Evolutionary conservation across 805 yeast genomes (phyloP), one percentile per base, ranked within the genome.

Genomic region (Yamadazyma tumulicola): DNA sequence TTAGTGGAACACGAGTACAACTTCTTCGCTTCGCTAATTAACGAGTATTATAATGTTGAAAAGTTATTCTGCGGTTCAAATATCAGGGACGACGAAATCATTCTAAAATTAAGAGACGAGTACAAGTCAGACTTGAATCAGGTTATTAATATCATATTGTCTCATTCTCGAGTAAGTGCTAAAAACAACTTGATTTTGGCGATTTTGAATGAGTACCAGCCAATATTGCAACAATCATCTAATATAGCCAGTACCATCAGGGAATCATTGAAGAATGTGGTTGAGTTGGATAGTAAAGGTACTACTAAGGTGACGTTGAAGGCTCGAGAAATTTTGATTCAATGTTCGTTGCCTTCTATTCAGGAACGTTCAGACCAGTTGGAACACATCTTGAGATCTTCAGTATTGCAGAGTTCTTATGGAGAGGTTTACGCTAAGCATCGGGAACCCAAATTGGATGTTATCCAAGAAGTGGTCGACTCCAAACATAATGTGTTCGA

Each of bases 401-500:
- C 96, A 23, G 97, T 93, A 31, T 85, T 89, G 49, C 88, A 85
- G 50, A 77, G 94, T 20, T 75, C 81, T 19, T 93, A 89, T 54
- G 98, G 97, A 51, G 95, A 85, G 50, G 74, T 81, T 29, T 65
- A 70, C 39, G 84, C 81, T 39, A 77, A 76, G 47, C 91, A 87
- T 56, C 75, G 86, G 46, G 75, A 79, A 43, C 99, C 99, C 21
- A 85, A 82, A 53, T 65, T 83, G 54, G 80, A 80, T 24, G 72
- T 85, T 39, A 75, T 93, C 48, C 79, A 82, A 45, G 97, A 93
- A 61, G 93, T 93, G 38, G 89, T 93, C 48, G 98, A 93, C 57
- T 89, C 97, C 32, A 89, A 85, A 59, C 94, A 86, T 66, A 86
- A 91, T 40, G 97, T 93, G 13, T 93, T 91, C 59, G 99, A 93